Base-by-base conservation (phyloP, 2,329 filamentous ascomycete species). In the Orbilia brochopaga region DNA sequence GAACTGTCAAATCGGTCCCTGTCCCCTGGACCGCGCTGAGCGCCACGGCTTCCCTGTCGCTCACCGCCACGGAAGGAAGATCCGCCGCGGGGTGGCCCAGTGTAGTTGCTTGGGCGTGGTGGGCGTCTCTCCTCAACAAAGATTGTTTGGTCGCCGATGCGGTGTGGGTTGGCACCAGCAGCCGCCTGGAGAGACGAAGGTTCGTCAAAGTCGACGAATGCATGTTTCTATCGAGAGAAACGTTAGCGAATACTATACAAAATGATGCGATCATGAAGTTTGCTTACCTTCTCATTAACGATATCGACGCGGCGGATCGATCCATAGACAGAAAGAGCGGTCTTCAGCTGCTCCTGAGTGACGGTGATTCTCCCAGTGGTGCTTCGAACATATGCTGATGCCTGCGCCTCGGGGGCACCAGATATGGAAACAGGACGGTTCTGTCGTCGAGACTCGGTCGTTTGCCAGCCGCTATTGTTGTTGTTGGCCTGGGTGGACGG, bases 361-460 rank as follows among this genome's bases (percentile, higher is more conserved):
- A 99, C 88, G n/a, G 52, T 42, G 13, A 17, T 6, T 81, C 92
- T 92, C 35, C 96, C 92, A 55, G 88, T 93, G 55, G 97, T 93
- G 77, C 93, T 96, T 84, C 96, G 96, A 80, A 99, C 91, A 80
- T 97, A 97, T 19, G 90, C 94, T 76, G 92, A 86, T 60, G 88
- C 88, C 51, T 67, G 65, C n/a, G 61, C 67, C 4, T 63, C 55
- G 40, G 74, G 27, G 64, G 63, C 78, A 67, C 78, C 79, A 53
- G 78, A 78, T 32, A 79, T 76, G 24, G 77, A 77, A 15, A 79
- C 74, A 5, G 75, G 69, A 63, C 70, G 52, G 70, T 74, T 65
- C 78, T 72, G 51, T 75, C 76, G 69, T 56, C 78, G 66, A 46
- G 77, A 75, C 80, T 96, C 90, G 63, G 87, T 85, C 62, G 90